Percentiles rank a stretch among this genome's conserved stretches.
Conservation (phyloP, 352 stramenopile species). For the Peronospora destructor region DNA sequence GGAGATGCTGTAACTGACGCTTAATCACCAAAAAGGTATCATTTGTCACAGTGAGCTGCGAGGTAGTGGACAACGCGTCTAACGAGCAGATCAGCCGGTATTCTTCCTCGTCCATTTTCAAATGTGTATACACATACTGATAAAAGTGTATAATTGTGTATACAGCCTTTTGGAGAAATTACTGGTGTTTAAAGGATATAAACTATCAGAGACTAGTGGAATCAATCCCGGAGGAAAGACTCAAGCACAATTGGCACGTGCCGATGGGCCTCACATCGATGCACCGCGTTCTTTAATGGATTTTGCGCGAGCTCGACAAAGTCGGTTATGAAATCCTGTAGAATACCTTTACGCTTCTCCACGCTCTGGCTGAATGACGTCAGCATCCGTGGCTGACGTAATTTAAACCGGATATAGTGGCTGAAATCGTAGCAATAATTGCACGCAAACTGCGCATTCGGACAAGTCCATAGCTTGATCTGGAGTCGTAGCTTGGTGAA, state of each 20-base stretch:
- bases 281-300: slow-evolving; percentile 27
- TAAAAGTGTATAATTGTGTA: no score
- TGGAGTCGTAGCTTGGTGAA: slow-evolving; percentile 46
- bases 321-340: slow-evolving; percentile 45
- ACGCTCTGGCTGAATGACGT: slow-evolving; percentile 31
- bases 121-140: no score
- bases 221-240: slow-evolving; percentile 16
- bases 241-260: slow-evolving; percentile 44
- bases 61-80: slow-evolving; percentile 20
- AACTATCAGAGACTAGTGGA: slow-evolving; percentile 7
- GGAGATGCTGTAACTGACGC: slow-evolving; percentile 41
- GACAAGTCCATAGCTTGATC: slow-evolving; percentile 36
- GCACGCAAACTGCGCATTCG: slow-evolving; percentile 43
- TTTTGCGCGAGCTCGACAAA: slow-evolving; percentile 43
- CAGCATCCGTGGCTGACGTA: slow-evolving; percentile 39
- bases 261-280: slow-evolving; percentile 38
- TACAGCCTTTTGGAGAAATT: slow-evolving; percentile 16
- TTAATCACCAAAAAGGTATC: slow-evolving; percentile 57
- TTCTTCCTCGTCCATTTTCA: slow-evolving; percentile 42
- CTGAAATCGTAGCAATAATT: slow-evolving; percentile 56
- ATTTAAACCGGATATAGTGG: slow-evolving; percentile 45
- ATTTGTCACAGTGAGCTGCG: slow-evolving; percentile 34
- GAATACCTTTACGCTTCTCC: slow-evolving; percentile 44
- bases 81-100: slow-evolving; percentile 46
- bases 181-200: slow-evolving; percentile 6